Base-by-base conservation (phyloP, 2,329 filamentous ascomycete species). In the Zelopaecilomyces penicillatus region DNA sequence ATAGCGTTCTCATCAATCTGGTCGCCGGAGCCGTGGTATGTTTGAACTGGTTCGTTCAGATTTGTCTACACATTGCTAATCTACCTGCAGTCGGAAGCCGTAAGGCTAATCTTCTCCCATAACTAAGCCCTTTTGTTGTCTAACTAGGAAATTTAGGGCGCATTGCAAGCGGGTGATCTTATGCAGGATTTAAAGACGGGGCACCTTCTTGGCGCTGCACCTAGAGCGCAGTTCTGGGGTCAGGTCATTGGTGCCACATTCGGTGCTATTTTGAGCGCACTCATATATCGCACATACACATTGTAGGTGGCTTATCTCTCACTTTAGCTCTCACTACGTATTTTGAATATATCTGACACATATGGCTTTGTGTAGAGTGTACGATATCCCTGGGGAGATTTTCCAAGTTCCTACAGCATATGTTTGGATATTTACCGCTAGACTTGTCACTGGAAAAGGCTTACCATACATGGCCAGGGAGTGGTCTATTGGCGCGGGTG, bases 101-200 rank as follows among this genome's bases (percentile, higher is more conserved):
- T 66, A 57, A 53, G 64, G 48, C 36, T 3, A 28, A 10, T 4
- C 26, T 4, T n/a, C 10, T 37, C 30, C n/a, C n/a, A n/a, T 7
- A 5, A 19, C 30, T 10, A 6, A n/a, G 12, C 4, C 12, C 12
- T 9, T 46, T 38, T 32, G 31, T 45, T 28, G 34, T 11, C 45
- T 54, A 53, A 51, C 31, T 30, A 34, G 39, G 9, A 10, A 5
- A 38, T 33, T 26, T 34, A 71, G 65, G 73, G 93, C 5, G 93
- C 93, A 4, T 72, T 97, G 4, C 93, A 98, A 69, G 91, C 93
- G 3, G 93, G 93, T 6, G 93, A 98, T 63, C 79, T 98, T 44
- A 87, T 98, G 77, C 93, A 98, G 62, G 93, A 98, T 61, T 76
- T 98, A 30, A 98, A 98, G 64, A 96, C 93, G 0, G 93, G 93